These are phyloP conservation scores for Silene latifolia DNA, from an alignment of 148 eudicot genomes.

Conservation along the genomic window DNA sequence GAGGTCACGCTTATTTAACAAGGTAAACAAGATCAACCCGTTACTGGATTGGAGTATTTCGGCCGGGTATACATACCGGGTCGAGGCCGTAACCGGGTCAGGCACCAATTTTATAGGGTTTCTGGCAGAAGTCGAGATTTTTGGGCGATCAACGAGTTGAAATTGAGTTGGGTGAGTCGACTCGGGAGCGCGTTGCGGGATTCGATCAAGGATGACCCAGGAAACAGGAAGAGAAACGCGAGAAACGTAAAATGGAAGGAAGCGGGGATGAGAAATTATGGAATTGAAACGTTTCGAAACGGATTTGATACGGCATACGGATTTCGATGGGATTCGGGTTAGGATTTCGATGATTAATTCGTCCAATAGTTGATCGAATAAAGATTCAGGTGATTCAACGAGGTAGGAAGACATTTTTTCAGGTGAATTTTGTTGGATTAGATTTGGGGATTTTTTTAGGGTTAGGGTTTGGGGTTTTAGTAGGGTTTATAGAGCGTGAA, in stretches of 20 bases:
- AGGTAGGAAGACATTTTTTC: background rate
- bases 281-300: conserved; percentile 7
- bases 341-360: background rate
- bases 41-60: background rate
- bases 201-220: conserved; percentile 1
- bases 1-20: background rate
- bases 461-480: background rate
- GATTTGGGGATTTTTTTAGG: too few species aligned
- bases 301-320: conserved; percentile 8
- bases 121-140: background rate
- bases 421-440: background rate
- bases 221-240: background rate
- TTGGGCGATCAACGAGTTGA: background rate
- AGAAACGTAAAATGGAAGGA: background rate
- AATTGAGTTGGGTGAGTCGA: background rate
- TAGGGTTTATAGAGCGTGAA: too few species aligned
- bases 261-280: background rate
- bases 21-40: conserved; percentile 3
- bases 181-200: background rate
- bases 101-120: background rate
- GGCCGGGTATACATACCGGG: background rate
- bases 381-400: background rate
- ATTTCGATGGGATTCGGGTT: background rate
- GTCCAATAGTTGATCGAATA: background rate
- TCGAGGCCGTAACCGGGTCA: background rate